Base-by-base conservation (phyloP, 495 filamentous ascomycete species). In the Emericellopsis terricola region DNA sequence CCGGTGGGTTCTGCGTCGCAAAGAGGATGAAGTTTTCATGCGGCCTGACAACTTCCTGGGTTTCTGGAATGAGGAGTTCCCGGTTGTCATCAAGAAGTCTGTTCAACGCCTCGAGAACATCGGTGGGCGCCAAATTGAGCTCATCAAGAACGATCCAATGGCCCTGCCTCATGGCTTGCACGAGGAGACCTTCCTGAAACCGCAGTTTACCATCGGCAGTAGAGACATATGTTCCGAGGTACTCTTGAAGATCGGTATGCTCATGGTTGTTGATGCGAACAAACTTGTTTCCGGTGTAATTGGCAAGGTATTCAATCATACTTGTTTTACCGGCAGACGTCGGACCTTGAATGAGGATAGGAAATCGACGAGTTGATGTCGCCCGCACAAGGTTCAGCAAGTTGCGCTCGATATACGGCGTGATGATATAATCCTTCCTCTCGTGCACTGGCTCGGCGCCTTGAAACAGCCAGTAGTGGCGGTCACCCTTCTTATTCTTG, bases 261-360 rank as follows among this genome's bases (percentile, higher is more conserved):
- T 99, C 91, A 50, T 99, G 91, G 45, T 99, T 99, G 59, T 99
- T 99, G 60, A 99, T 94, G 37, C 91, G 73, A 24, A 99, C 82
- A 43, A 94, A 96, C 46, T 82, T 86, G 46, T 99, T 92, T 2
- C 91, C 91, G 17, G 83, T 94, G 30, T 81, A 78, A 49, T 89
- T 89, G 4, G 91, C 91, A 19, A 99, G 68, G 49, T 93, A 93
- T 51, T 94, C 87, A 34, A 99, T 87, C 91, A 99, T 94, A 49
- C 86, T 94, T 0, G 91, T 99, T 55, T 99, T 99, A 36, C 91
- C 91, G 20, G 84, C 76, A 24, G 89, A 96, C 0, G 91, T 99
- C 15, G 91, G 91, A 4, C 91, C 91, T 49, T 99, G 91, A 13
- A 99, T 73, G n/a, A 99, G 60, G 28, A 99, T 79, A 9, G 91